A percentile compares a stretch with the other conserved stretches of the same genome.
These are phyloP conservation scores for Scheffersomyces amazonensis DNA, from an alignment of 805 yeast species.

Conservation along the genomic window DNA sequence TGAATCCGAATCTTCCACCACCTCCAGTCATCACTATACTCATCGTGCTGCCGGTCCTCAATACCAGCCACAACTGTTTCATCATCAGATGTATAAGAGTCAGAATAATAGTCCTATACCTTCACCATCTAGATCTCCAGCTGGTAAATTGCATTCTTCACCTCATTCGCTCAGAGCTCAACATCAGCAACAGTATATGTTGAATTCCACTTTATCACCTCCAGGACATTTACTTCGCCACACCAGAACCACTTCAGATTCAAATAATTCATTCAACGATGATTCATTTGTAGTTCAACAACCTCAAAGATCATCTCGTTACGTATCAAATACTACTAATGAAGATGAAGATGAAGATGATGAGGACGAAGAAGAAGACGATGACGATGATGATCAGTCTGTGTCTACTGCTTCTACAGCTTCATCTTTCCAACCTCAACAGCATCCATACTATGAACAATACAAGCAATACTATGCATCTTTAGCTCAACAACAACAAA, in stretches of 20 bases:
- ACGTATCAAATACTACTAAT: not conserved
- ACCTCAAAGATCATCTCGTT: not conserved
- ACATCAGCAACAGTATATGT: not conserved
- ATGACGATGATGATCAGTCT: conserved; percentile 8
- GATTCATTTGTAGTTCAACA: not conserved
- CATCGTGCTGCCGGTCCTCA: not conserved
- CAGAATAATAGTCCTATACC: not conserved
- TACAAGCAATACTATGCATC: conserved; percentile 36
- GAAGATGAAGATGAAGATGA: conserved; percentile 8
- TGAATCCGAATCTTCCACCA: conserved; percentile 8
- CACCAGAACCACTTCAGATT: not conserved
- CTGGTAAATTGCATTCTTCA: too few relatives aligned
- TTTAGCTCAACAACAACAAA: conserved; percentile 17
- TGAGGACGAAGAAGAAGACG: conserved; percentile 9
- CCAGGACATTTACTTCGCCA: not conserved
- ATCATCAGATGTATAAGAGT: not conserved
- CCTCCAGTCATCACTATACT: not conserved
- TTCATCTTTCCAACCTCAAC: conserved; percentile 9
- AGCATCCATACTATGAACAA: conserved; percentile 32
- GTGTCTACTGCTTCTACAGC: conserved; percentile 6
- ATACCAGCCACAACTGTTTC: not conserved
- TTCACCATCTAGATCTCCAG: not conserved
- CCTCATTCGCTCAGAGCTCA: not conserved
- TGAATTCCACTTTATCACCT: not conserved
- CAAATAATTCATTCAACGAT: not conserved